phyloP scores from a whole-genome alignment of 208 protist genomes.

The Trypanosoma theileri region DNA sequence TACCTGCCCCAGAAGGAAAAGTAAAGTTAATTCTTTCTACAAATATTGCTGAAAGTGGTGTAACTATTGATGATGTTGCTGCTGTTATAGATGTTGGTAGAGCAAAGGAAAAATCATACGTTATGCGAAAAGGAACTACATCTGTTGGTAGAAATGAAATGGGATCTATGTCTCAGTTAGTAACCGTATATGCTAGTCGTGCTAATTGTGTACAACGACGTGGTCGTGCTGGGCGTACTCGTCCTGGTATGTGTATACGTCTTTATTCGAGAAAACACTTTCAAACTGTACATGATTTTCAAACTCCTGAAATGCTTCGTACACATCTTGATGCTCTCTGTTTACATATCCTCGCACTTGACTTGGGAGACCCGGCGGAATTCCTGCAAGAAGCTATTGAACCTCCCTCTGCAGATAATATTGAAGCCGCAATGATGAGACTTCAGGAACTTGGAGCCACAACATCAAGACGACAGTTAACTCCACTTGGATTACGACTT shows the following conservation, averaged over 20 bases:
- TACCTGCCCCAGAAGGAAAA: conserved; percentile 87
- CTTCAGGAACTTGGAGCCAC: conserved; percentile 79
- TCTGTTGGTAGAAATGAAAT: conserved; percentile 33
- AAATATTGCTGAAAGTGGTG: conserved; percentile 99
- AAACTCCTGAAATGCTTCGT: conserved; percentile 94
- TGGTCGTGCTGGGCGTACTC: conserved; percentile 93
- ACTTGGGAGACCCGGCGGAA: conserved; percentile 59
- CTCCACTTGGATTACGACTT: conserved; percentile 81
- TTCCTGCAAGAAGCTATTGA: conserved; percentile 80
- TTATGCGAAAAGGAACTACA: conserved; percentile 44
- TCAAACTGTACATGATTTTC: conserved; percentile 75
- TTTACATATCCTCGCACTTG: conserved; percentile 75
- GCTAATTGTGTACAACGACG: conserved; percentile 93
- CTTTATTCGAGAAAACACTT: conserved; percentile 91
- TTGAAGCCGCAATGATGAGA: conserved; percentile 62
- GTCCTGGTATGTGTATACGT: conserved; percentile 92
- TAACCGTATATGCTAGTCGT: conserved; percentile 82
- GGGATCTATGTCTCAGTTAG: conserved; percentile 59
- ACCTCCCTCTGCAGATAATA: conserved; percentile 54
- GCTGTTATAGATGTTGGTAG: conserved; percentile 97
- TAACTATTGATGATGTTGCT: conserved; percentile 99
- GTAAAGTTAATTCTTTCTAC: conserved; percentile 98
- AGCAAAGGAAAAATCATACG: conserved; percentile 95
- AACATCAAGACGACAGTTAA: conserved; percentile 79
- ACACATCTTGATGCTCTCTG: conserved; percentile 92